A percentile compares a stretch with the other conserved stretches of the same genome.
These are phyloP conservation scores for Cladophialophora chaetospira DNA, from an alignment of 2,329 filamentous ascomycete genomes.

Conservation along the genomic window DNA sequence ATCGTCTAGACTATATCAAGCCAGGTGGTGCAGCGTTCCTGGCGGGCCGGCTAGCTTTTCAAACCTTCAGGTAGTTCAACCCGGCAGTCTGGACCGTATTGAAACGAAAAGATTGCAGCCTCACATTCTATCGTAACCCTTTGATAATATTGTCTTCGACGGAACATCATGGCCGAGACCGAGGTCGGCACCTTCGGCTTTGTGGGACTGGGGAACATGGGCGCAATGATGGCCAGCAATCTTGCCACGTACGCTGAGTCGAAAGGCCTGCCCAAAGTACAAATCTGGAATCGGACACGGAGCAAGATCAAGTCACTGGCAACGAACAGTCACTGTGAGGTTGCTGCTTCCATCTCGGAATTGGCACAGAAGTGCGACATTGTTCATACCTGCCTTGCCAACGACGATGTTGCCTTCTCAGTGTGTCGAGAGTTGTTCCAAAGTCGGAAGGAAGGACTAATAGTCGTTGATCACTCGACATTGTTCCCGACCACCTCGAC, in stretches of 20 bases:
- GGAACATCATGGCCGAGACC: background rate
- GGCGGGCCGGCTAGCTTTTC: background rate
- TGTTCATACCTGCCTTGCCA: slow-evolving; percentile 12
- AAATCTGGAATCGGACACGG: slow-evolving; percentile 12
- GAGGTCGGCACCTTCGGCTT: slow-evolving; percentile 7
- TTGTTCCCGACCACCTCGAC: slow-evolving; percentile 12
- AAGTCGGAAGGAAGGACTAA: slow-evolving; percentile 1
- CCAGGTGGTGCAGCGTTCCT: background rate
- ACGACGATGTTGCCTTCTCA: slow-evolving; percentile 8
- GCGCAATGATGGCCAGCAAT: slow-evolving; percentile 10
- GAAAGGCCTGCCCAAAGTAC: slow-evolving; percentile 6
- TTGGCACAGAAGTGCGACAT: slow-evolving; percentile 9
- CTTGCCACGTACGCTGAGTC: slow-evolving; percentile 7
- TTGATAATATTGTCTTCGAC: background rate
- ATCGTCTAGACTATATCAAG: background rate
- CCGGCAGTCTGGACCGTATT: background rate
- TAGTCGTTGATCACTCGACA: slow-evolving; percentile 11
- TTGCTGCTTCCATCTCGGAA: background rate
- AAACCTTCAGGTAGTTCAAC: background rate
- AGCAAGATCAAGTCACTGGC: slow-evolving; percentile 3
- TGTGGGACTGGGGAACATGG: slow-evolving; percentile 14
- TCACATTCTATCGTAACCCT: background rate
- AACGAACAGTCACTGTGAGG: slow-evolving; percentile 6
- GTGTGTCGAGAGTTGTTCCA: slow-evolving; percentile 7
- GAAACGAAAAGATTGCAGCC: background rate